Evolutionary conservation across 495 filamentous ascomycete species (phyloP).

Genomic region (Penicillium subrubescens): DNA sequence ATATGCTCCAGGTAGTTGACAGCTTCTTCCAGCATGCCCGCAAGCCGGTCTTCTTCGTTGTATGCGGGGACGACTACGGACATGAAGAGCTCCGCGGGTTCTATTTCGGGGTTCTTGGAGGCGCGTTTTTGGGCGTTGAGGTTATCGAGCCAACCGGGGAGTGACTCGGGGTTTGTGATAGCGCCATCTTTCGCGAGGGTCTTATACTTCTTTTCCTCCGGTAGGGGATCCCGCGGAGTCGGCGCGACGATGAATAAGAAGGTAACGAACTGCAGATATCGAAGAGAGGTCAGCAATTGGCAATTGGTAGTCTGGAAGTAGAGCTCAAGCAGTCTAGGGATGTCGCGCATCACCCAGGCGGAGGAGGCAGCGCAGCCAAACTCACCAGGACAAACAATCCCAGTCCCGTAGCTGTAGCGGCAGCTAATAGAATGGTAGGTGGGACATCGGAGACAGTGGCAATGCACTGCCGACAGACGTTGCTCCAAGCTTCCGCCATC

Average conservation of each 20-base stretch:
- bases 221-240: constrained; percentile 68
- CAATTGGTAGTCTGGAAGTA: neutral
- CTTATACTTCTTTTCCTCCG: constrained; percentile 85
- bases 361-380: constrained; percentile 9
- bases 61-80: constrained; percentile 93
- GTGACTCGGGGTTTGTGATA: constrained; percentile 55
- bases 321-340: neutral
- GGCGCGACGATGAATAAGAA: constrained; percentile 75
- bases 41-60: constrained; percentile 85
- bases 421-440: constrained; percentile 30
- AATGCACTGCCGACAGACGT: constrained; percentile 41
- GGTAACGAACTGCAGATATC: constrained; percentile 61
- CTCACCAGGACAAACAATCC: constrained; percentile 46
- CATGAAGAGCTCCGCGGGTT: constrained; percentile 65
- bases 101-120: constrained; percentile 34
- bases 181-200: constrained; percentile 69
- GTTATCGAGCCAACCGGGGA: constrained; percentile 84
- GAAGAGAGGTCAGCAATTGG: constrained; percentile 10
- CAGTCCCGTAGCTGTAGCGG: constrained; percentile 31
- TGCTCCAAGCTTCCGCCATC: constrained; percentile 39
- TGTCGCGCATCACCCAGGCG: neutral
- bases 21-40: constrained; percentile 85
- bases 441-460: constrained; percentile 33
- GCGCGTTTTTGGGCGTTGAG: constrained; percentile 52
- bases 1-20: constrained; percentile 77